These are phyloP conservation scores for Xylaria sp. DNA, from an alignment of 2,329 filamentous ascomycete genomes.

Conservation along the genomic window DNA sequence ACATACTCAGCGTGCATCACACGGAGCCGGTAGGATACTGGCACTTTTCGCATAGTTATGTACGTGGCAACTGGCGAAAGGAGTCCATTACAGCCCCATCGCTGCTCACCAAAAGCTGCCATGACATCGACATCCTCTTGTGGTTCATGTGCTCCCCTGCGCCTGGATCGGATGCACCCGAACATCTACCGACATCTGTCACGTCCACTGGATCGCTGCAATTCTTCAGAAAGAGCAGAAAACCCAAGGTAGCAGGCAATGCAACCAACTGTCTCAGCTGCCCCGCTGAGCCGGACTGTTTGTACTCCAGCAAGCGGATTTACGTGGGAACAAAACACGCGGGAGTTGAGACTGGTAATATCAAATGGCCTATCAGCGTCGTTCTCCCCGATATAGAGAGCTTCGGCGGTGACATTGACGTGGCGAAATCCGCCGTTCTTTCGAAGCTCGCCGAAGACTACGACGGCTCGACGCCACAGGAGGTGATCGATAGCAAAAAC, in stretches of 20 bases:
- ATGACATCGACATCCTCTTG: constrained; percentile 90
- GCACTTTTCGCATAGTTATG: constrained; percentile 92
- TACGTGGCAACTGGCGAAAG: constrained; percentile 92
- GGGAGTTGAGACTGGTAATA: constrained; percentile 68
- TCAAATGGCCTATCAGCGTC: constrained; percentile 82
- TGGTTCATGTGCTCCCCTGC: constrained; percentile 86
- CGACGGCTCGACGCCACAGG: constrained; percentile 52
- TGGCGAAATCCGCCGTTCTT: constrained; percentile 47
- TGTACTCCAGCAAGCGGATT: constrained; percentile 83
- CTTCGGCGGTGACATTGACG: constrained; percentile 54
- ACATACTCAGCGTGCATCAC: constrained; percentile 85
- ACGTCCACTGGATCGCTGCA: constrained; percentile 77
- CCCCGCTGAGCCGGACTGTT: constrained; percentile 73
- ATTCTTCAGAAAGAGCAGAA: constrained; percentile 76
- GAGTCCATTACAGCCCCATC: constrained; percentile 78
- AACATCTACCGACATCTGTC: constrained; percentile 78
- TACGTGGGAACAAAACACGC: constrained; percentile 71
- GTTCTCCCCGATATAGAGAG: constrained; percentile 94
- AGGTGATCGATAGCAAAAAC: constrained; percentile 58
- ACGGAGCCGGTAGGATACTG: constrained; percentile 96
- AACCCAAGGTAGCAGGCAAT: constrained; percentile 73
- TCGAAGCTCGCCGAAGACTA: constrained; percentile 56
- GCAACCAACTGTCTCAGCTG: constrained; percentile 91
- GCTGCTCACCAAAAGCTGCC: constrained; percentile 91
- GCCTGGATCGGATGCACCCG: constrained; percentile 49